Evolutionary conservation across 2,329 filamentous ascomycete genomes (phyloP).

Genomic region (Talaromyces sp.): DNA sequence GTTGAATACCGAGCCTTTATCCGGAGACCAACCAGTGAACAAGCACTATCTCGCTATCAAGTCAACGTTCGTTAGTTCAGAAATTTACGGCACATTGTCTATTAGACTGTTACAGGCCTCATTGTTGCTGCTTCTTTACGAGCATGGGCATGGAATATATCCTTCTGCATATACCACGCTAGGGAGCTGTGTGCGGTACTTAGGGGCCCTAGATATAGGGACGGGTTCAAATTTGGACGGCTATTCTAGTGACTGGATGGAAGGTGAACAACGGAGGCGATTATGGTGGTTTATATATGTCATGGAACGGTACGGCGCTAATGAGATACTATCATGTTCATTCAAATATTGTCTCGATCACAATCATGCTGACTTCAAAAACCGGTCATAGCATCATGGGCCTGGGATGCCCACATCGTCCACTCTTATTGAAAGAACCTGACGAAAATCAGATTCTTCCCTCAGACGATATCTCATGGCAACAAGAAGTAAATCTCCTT

Average conservation of each 20-base stretch:
- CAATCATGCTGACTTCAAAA: neutral
- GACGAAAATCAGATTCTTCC: slow-evolving; percentile 6
- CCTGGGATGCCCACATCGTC: slow-evolving; percentile 9
- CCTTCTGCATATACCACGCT: slow-evolving; percentile 55
- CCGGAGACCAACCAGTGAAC: slow-evolving; percentile 2
- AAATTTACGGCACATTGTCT: slow-evolving; percentile 47
- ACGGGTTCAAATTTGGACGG: neutral
- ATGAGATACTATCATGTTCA: neutral
- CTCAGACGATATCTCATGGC: slow-evolving; percentile 14
- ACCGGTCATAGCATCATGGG: slow-evolving; percentile 8
- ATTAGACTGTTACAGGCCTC: slow-evolving; percentile 51
- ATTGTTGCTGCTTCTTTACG: slow-evolving; percentile 52
- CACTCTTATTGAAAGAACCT: slow-evolving; percentile 9
- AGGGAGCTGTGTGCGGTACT: slow-evolving; percentile 50
- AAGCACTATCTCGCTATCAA: slow-evolving; percentile 11
- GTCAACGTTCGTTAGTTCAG: slow-evolving; percentile 20
- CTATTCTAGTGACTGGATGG: slow-evolving; percentile 50
- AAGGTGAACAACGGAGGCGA: slow-evolving; percentile 51
- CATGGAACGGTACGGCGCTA: slow-evolving; percentile 44
- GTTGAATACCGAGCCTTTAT: neutral
- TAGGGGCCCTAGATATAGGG: slow-evolving; percentile 51
- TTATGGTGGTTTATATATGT: slow-evolving; percentile 56
- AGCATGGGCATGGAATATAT: slow-evolving; percentile 54
- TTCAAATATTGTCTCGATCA: neutral
- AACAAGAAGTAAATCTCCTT: slow-evolving; percentile 6